phyloP scores from a whole-genome alignment of 352 stramenopile species.

The Thraustochytrium aureum region DNA sequence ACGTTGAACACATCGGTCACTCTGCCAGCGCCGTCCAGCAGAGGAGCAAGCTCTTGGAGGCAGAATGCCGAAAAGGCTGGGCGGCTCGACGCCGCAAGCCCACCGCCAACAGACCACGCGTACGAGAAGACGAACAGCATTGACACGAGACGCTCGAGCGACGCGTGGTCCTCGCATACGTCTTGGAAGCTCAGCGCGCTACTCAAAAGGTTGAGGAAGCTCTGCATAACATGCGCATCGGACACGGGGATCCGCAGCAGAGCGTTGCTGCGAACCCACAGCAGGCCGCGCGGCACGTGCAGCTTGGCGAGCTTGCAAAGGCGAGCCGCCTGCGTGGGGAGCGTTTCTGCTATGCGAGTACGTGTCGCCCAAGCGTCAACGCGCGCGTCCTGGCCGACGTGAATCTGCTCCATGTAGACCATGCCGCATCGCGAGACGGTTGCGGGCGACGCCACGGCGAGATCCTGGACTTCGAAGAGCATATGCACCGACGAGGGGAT shows the following conservation, averaged over 20 bases:
- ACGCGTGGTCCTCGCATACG: not conserved
- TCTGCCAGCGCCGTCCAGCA: conserved; percentile 29
- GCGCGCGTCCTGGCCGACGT: conserved; percentile 62
- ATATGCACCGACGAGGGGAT: conserved; percentile 95
- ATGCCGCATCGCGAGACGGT: conserved; percentile 94
- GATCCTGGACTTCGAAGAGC: conserved; percentile 95
- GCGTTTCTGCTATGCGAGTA: conserved; percentile 57
- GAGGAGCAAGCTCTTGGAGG: conserved; percentile 64
- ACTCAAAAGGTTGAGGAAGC: conserved; percentile 76
- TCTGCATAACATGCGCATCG: conserved; percentile 80
- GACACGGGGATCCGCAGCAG: conserved; percentile 61
- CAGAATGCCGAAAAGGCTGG: conserved; percentile 81
- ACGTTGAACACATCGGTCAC: conserved; percentile 80
- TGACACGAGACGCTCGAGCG: conserved; percentile 57
- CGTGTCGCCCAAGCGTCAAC: conserved; percentile 66
- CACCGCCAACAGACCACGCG: conserved; percentile 62
- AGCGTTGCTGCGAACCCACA: conserved; percentile 62
- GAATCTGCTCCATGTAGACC: conserved; percentile 91
- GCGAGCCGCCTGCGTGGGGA: conserved; percentile 60
- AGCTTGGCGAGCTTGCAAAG: conserved; percentile 73
- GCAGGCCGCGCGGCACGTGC: conserved; percentile 76
- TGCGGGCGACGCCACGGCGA: conserved; percentile 86
- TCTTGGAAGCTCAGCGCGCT: conserved; percentile 65
- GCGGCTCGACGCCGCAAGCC: conserved; percentile 48
- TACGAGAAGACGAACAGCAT: conserved; percentile 66